These are phyloP conservation scores for Fusarium avenaceum DNA, from an alignment of 2,329 filamentous ascomycete species.

Conservation along the genomic window DNA sequence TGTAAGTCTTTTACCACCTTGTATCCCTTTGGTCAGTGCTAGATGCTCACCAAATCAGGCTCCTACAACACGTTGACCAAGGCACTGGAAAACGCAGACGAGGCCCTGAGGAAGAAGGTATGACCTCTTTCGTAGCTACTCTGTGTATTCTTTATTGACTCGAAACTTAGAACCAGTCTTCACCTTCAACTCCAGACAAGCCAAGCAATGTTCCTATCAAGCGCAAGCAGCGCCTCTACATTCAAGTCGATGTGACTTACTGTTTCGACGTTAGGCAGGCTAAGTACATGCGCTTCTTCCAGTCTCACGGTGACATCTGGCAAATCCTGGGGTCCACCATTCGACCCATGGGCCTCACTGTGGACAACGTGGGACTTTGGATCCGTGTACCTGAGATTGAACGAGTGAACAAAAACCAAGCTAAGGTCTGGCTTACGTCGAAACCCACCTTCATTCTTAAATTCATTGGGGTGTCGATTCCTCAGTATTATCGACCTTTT, in stretches of 20 bases:
- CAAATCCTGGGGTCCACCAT: slow-evolving; percentile 74
- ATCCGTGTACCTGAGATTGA: slow-evolving; percentile 79
- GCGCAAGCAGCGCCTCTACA: slow-evolving; percentile 52
- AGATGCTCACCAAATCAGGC: slow-evolving; percentile 3
- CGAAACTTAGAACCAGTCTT: not conserved
- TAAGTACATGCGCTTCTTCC: slow-evolving; percentile 76
- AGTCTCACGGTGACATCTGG: slow-evolving; percentile 79
- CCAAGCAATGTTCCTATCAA: not conserved
- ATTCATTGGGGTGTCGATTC: slow-evolving; percentile 72
- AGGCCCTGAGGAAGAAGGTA: slow-evolving; percentile 6
- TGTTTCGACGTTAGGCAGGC: slow-evolving; percentile 59
- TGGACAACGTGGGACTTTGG: slow-evolving; percentile 73
- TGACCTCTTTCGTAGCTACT: too few relatives aligned
- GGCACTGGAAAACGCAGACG: not conserved
- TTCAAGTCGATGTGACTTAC: slow-evolving; percentile 79
- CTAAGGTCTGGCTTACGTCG: slow-evolving; percentile 71
- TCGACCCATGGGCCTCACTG: slow-evolving; percentile 74
- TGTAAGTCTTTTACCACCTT: slow-evolving; percentile 2
- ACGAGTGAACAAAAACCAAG: slow-evolving; percentile 64
- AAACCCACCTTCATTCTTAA: slow-evolving; percentile 68
- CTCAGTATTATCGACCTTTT: slow-evolving; percentile 69
- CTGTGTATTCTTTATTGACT: not conserved
- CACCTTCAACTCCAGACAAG: not conserved
- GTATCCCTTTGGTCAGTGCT: not conserved
- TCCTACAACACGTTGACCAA: slow-evolving; percentile 12